Base-by-base conservation (phyloP, 768 basidiomycete species). In the Serendipita vermifera region DNA sequence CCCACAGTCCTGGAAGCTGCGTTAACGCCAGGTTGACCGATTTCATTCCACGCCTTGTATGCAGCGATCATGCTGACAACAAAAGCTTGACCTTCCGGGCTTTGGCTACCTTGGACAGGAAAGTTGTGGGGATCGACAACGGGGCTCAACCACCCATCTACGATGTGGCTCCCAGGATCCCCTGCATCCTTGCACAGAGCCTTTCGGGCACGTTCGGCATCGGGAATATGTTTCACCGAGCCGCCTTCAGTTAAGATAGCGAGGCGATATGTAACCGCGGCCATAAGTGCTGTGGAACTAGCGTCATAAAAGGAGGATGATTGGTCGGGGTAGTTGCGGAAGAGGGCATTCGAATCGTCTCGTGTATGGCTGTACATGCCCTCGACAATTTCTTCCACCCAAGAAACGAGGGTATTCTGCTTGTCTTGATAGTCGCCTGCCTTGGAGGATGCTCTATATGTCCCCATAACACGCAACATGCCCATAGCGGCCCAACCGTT, bases 401-500 rank as follows among this genome's bases (percentile, higher is more conserved):
- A 90, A 15, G 65, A 66, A 0, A 70, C 70, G 5, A 91, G 72
- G 57, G 87, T 79, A 0, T 66, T 69, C 60, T 80, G 77, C 64
- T 87, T 70, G 14, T 63, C 68, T 53, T 72, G 64, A 58, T 87
- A 66, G 29, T 69, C 69, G 1, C 75, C 70, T 59, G 72, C 87
- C 48, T 74, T 68, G 0, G 85, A 85, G 15, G 46, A 51, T 31
- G 77, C 69, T 60, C 77, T 72, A 57, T 90, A 82, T 1, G 87
- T 90, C 2, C 77, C 81, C 0, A 85, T 72, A 2, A 92, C 90
- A 4, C 90, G 81, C 7, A 87, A 71, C 77, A 90, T 90, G 1
- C 91, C 90, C 15, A 81, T 84, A 0, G 87, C 87, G 0, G 85
- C 91, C 91, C 91, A 94, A 2, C 73, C 90, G 57, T 92, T 91